These are phyloP conservation scores for Kuraishia capsulata DNA, from an alignment of 805 yeast genomes.

Conservation along the genomic window DNA sequence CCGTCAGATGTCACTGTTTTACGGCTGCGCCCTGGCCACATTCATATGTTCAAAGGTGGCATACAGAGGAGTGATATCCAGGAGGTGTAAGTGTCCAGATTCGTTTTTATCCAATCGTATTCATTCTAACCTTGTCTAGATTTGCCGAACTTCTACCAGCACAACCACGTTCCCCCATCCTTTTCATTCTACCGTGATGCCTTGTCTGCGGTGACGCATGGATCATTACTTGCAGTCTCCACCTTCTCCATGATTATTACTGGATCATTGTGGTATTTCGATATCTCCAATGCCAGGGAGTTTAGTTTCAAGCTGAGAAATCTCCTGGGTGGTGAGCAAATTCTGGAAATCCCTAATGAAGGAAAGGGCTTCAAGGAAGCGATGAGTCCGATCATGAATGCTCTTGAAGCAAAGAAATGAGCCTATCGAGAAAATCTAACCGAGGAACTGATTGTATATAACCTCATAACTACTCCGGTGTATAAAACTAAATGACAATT, in stretches of 20 bases:
- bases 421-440: not conserved
- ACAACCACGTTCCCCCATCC: slow-evolving; percentile 81
- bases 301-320: slow-evolving; percentile 62
- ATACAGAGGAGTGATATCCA: slow-evolving; percentile 59
- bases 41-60: slow-evolving; percentile 67
- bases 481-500: not conserved
- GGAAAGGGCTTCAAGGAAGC: not conserved
- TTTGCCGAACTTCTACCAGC: slow-evolving; percentile 69
- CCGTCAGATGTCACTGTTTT: slow-evolving; percentile 62
- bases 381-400: not conserved
- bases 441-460: too few species aligned
- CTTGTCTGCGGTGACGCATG: slow-evolving; percentile 73
- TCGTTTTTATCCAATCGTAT: too few species aligned
- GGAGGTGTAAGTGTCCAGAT: slow-evolving; percentile 45
- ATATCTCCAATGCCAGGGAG: slow-evolving; percentile 59
- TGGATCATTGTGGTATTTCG: slow-evolving; percentile 75
- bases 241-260: slow-evolving; percentile 64
- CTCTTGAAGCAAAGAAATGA: not conserved
- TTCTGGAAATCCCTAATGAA: not conserved
- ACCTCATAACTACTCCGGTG: too few species aligned
- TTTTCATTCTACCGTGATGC: slow-evolving; percentile 78
- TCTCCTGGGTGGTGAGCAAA: slow-evolving; percentile 59
- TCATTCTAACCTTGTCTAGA: slow-evolving; percentile 17
- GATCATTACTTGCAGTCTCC: slow-evolving; percentile 66
- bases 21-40: slow-evolving; percentile 65